Conservation (phyloP, 2,329 filamentous ascomycete genomes). For the Decorospora gaudefroyi region DNA sequence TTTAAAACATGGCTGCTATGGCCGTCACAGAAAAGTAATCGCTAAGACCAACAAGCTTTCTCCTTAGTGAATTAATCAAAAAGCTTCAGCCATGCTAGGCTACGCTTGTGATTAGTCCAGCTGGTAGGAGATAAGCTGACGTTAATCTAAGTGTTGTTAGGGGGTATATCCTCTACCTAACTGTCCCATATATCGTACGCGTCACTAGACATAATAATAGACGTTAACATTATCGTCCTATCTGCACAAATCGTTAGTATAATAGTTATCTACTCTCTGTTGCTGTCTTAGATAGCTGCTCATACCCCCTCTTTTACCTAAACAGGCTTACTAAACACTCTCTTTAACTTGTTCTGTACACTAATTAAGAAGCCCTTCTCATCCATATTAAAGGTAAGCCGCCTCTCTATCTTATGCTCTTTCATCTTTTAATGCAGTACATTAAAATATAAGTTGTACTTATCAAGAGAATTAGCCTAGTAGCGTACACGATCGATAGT, state of each 20-base stretch:
- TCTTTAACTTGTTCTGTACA: background rate
- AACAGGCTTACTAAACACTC: background rate
- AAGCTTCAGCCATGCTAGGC: background rate
- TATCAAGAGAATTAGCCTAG: conserved; percentile 7
- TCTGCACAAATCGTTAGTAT: conserved; percentile 1
- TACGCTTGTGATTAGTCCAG: background rate
- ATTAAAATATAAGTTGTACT: conserved; percentile 14
- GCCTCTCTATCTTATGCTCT: conserved; percentile 9
- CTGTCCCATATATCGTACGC: background rate
- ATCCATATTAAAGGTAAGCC: conserved; percentile 18
- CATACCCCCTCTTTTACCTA: background rate
- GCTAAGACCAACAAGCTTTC: background rate
- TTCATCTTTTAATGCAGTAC: conserved; percentile 12
- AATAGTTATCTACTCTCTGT: background rate
- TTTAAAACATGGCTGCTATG: conserved; percentile 4
- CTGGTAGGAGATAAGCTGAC: background rate
- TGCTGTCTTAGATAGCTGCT: background rate
- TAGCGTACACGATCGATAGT: conserved; percentile 9
- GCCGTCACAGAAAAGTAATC: background rate
- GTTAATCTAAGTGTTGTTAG: background rate
- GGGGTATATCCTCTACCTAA: background rate
- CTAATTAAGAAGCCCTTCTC: background rate
- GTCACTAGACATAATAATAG: background rate
- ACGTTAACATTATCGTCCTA: background rate
- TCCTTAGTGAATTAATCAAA: background rate